A percentile compares a stretch with the other conserved stretches of the same genome.
These are phyloP conservation scores for Ceratocystiopsis brevicomis DNA, from an alignment of 2,329 filamentous ascomycete species.

Conservation along the genomic window DNA sequence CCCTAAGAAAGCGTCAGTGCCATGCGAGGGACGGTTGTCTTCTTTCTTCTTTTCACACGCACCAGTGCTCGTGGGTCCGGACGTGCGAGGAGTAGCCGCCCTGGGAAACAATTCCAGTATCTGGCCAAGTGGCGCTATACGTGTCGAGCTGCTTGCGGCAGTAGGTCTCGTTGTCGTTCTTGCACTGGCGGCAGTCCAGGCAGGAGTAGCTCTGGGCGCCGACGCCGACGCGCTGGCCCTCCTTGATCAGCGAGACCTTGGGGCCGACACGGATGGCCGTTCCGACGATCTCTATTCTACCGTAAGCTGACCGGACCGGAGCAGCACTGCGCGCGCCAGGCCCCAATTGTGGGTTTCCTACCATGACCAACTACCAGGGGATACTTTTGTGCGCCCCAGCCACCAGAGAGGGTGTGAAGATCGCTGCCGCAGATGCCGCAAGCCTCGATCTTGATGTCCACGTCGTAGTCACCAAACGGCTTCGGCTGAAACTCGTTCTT, in stretches of 20 bases:
- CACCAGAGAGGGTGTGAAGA: slow-evolving; percentile 49
- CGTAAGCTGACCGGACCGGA: too few species aligned
- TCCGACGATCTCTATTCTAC: slow-evolving; percentile 42
- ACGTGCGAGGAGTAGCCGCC: slow-evolving; percentile 30
- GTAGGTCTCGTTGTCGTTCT: slow-evolving; percentile 49
- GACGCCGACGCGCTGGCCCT: slow-evolving; percentile 48
- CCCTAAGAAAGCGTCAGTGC: slow-evolving; percentile 18
- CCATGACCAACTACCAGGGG: slow-evolving; percentile 51
- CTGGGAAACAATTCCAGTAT: slow-evolving; percentile 34
- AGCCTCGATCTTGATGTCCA: slow-evolving; percentile 72
- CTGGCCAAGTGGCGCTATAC: slow-evolving; percentile 34
- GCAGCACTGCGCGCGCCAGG: not conserved
- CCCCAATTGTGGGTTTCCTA: slow-evolving; percentile 7
- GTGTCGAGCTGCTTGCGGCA: slow-evolving; percentile 42
- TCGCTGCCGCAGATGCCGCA: slow-evolving; percentile 62
- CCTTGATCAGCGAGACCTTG: slow-evolving; percentile 39
- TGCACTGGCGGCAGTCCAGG: slow-evolving; percentile 45
- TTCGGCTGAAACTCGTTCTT: slow-evolving; percentile 67
- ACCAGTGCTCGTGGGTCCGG: slow-evolving; percentile 52
- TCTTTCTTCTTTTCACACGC: slow-evolving; percentile 6
- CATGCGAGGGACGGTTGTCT: too few species aligned
- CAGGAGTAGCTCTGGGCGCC: slow-evolving; percentile 49
- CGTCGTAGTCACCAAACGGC: slow-evolving; percentile 69
- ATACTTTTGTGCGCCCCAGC: slow-evolving; percentile 44
- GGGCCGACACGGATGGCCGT: slow-evolving; percentile 47